phyloP scores from a whole-genome alignment of 768 basidiomycete genomes.

The Mycena leptocephala region DNA sequence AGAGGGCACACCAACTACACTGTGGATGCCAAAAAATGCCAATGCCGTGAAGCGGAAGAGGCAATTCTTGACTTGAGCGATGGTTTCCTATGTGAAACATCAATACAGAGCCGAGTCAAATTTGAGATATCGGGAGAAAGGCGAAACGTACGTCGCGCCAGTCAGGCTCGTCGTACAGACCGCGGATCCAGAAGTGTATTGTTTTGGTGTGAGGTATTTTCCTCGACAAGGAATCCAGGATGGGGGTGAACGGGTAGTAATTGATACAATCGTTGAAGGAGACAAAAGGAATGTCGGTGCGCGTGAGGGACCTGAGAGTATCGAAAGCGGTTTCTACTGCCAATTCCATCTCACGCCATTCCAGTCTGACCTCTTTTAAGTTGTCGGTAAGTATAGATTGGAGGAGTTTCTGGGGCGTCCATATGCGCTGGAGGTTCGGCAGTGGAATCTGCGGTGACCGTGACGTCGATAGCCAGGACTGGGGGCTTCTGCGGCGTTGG shows the following conservation, averaged over 20 bases:
- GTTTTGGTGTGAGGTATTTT: neutral
- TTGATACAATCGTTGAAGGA: neutral
- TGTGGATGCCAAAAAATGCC: neutral
- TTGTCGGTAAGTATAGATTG: neutral
- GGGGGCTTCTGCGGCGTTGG: rapidly evolving
- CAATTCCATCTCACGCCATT: neutral
- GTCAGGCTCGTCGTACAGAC: no score
- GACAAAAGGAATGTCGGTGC: neutral
- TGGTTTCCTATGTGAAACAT: no score
- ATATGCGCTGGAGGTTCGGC: neutral
- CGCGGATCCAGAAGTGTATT: neutral
- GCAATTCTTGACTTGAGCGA: no score
- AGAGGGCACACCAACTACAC: no score
- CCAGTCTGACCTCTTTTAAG: neutral
- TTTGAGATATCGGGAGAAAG: no score
- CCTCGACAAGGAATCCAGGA: neutral
- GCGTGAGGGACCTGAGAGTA: neutral
- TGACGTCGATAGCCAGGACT: neutral
- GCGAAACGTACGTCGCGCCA: no score
- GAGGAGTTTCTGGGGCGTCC: neutral
- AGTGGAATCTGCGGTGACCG: neutral
- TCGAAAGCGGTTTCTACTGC: neutral
- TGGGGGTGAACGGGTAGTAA: neutral
- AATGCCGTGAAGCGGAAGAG: no score
- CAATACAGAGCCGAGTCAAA: no score